Base-by-base conservation (phyloP, 805 yeast genomes). In the Zygosaccharomyces bailii region DNA sequence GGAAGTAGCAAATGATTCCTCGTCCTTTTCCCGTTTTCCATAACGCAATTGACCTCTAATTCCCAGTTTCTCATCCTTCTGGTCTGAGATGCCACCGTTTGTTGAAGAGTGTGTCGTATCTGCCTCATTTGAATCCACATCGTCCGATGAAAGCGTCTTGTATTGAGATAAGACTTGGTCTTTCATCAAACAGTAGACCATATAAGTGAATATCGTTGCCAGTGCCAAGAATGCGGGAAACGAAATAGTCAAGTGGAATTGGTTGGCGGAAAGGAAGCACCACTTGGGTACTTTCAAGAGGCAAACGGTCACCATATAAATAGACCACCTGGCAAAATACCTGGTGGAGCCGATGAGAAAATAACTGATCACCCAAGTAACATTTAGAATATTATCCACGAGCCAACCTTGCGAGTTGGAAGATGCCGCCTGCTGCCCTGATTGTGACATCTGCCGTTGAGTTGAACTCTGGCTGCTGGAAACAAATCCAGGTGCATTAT, bases 1-100 rank as follows among this genome's bases (percentile, higher is more conserved):
- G 37, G 86, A 82, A 1, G 84, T 67, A 35, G 77, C 66, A 13
- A 53, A 11, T 11, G 34, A 19, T 30, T 39, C 42, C 16, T 37
- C 40, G 21, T 37, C 40, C 13, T 37, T 37, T 25, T 37, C 40
- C 5, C 23, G 40, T 10, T 37, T 25, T 11, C 32, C 40, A 25
- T 37, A 37, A 10, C 40, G 40, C 23, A 37, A 16, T 30, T 37
- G 40, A 2, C 17, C 32, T 16, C 40, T 37, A 13, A 24, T 13
- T 9, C 30, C 30, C 13, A 37, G 14, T 25, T 37, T 24, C 17
- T 37, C 32, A 10, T 29, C 19, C 20, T 37, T 37, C 19, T 37
- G 32, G 30, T 37, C 40, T 3, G n/a, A 14, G 29, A 36, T 36
- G 7, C 32, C 29, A 4, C 19, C 23, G 3, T 20, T 20, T n/a